These are phyloP conservation scores for Neoboletus brunneissimus DNA, from an alignment of 768 basidiomycete genomes.

Conservation along the genomic window DNA sequence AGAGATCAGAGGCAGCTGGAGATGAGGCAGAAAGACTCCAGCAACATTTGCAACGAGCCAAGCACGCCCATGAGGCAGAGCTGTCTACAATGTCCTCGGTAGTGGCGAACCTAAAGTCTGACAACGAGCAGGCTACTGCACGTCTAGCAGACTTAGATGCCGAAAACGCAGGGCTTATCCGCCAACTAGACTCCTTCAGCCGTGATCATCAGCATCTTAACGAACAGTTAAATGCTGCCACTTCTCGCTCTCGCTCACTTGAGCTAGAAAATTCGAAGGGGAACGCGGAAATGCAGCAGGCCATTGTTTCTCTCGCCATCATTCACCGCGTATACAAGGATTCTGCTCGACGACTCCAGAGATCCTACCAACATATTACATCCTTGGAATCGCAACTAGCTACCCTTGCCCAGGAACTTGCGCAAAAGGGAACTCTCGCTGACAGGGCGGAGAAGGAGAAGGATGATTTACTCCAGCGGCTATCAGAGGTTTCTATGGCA, in stretches of 20 bases:
- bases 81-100: conserved; percentile 39
- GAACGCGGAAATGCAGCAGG: conserved; percentile 13
- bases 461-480: conserved; percentile 8
- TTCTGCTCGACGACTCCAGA: conserved; percentile 11
- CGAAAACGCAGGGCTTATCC: conserved; percentile 14
- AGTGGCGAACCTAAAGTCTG: conserved; percentile 36
- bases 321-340: conserved; percentile 19
- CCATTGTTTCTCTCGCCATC: conserved; percentile 24
- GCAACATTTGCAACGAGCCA: conserved; percentile 19
- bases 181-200: conserved; percentile 14
- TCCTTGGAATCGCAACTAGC: conserved; percentile 21
- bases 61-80: conserved; percentile 32
- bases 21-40: conserved; percentile 53
- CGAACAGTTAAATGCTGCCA: conserved; percentile 6
- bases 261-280: conserved; percentile 8
- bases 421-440: conserved; percentile 4
- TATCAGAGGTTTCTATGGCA: conserved; percentile 5
- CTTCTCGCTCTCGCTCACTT: conserved; percentile 10
- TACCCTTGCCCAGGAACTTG: conserved; percentile 15
- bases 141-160: conserved; percentile 16
- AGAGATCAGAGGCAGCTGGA: conserved; percentile 57
- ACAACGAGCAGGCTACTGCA: conserved; percentile 26
- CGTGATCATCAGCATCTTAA: conserved; percentile 8
- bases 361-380: conserved; percentile 1
- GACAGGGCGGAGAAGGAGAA: conserved; percentile 10